phyloP scores from a whole-genome alignment of 2,329 filamentous ascomycete genomes.

The Incumbomyces delicatus region DNA sequence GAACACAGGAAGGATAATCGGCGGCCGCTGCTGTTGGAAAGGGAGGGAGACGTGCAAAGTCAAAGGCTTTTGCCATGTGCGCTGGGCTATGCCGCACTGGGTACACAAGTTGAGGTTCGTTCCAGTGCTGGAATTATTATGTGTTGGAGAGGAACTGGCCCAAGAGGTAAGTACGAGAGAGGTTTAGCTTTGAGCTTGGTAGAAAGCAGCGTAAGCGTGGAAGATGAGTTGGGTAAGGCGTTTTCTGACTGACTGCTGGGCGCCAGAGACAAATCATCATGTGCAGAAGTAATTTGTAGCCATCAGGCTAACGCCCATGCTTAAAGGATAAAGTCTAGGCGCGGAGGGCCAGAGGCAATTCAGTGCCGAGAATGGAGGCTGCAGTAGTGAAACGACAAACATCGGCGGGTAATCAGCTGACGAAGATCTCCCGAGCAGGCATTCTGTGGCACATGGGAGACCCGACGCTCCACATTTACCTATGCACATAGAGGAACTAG shows the following conservation, averaged over 20 bases:
- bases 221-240: slow-evolving; percentile 3
- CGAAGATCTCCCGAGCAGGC: not conserved
- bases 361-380: not conserved
- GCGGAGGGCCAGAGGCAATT: not conserved
- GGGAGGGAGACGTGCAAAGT: not conserved
- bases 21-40: not conserved
- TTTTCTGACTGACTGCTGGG: not conserved
- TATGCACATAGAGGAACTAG: no score
- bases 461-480: no score
- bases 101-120: not conserved
- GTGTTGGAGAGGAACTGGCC: not conserved
- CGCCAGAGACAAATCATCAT: not conserved
- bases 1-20: not conserved
- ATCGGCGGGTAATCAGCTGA: not conserved
- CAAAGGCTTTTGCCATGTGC: not conserved
- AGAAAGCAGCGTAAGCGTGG: not conserved
- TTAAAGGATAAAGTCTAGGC: not conserved
- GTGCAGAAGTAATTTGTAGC: no score
- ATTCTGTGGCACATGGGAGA: no score
- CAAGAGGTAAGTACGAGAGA: not conserved
- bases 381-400: not conserved
- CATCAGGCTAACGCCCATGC: not conserved
- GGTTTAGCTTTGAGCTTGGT: not conserved
- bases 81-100: not conserved
- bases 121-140: slow-evolving; percentile 1